These are phyloP conservation scores for Verticillium albo-atrum DNA, from an alignment of 2,329 filamentous ascomycete genomes.

Conservation along the genomic window DNA sequence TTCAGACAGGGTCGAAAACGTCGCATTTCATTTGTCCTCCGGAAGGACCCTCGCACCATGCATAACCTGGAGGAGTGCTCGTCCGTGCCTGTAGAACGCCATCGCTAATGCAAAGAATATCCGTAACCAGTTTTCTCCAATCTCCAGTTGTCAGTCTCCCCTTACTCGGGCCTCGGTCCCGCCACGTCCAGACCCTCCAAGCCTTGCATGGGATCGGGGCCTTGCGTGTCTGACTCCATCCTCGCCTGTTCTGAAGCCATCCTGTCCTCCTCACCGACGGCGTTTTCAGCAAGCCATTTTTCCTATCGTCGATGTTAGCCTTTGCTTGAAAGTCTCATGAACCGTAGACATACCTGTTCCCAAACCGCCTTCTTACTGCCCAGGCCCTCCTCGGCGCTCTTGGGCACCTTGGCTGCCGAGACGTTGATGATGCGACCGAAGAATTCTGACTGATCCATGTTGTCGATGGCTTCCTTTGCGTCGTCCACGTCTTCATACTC, in stretches of 20 bases:
- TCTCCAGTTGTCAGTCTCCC: too few species aligned
- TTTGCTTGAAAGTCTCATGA: not conserved
- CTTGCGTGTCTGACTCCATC: conserved; percentile 42
- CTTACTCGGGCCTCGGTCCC: conserved; percentile 74
- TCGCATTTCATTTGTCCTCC: conserved; percentile 12
- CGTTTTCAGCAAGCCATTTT: conserved; percentile 86
- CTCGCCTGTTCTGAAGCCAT: conserved; percentile 51
- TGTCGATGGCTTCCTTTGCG: conserved; percentile 93
- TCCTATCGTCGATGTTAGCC: conserved; percentile 55
- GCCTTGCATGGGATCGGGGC: conserved; percentile 90
- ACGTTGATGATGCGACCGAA: conserved; percentile 92
- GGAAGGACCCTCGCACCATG: not conserved
- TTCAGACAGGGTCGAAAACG: conserved; percentile 6
- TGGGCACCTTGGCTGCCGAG: conserved; percentile 85
- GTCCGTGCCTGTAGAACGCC: conserved; percentile 31
- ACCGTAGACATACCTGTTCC: conserved; percentile 71
- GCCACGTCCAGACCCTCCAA: conserved; percentile 91
- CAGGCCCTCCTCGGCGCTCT: conserved; percentile 79
- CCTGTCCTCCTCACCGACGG: conserved; percentile 75
- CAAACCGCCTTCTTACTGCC: conserved; percentile 93
- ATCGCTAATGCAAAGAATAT: conserved; percentile 36
- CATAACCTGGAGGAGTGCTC: not conserved
- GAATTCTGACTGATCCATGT: conserved; percentile 96
- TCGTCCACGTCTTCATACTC: conserved; percentile 86
- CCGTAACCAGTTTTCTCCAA: not conserved